Evolutionary conservation across 139 green algal genomes (phyloP), one percentile per base, ranked within the genome.

Genomic region (Chlorella sp.): DNA sequence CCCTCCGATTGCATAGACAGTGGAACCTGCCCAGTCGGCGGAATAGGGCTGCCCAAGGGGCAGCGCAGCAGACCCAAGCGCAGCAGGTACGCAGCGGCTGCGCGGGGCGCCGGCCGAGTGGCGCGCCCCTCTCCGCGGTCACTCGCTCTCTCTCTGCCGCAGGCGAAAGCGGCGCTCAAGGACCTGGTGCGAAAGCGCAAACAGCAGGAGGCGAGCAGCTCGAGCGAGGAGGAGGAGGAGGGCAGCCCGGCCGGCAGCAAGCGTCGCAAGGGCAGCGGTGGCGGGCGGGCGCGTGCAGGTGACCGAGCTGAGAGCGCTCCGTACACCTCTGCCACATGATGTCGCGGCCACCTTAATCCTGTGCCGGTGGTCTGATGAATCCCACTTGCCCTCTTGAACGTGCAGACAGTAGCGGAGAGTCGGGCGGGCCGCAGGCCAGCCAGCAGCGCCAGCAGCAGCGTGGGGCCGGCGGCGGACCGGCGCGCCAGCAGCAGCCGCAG

Each of bases 331-430:
- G 15, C 5, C 12, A 61, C 23, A 33, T 27, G 9, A 8, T n/a
- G 12, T 7, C 51, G 38, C 58, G 19, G 58, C 23, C 29, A 41
- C 58, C 58, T 43, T 64, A 9, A 35, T 60, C 19, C 53, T 29
- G 11, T n/a, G n/a, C n/a, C n/a, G 11, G 9, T 60, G 14, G 19
- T 23, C 29, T 7, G 29, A 61, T 35, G 19, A n/a, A 61, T 61
- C 14, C 53, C 53, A 14, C 25, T 41, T 35, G 5, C 45, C 45
- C 9, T 19, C 17, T 48, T 15, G n/a, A n/a, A n/a, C n/a, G n/a
- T n/a, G 66, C 66, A 73, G 66, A 73, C 66, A 73, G 60, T n/a
- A n/a, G n/a, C n/a, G n/a, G n/a, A 4, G 66, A 73, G 31, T 73
- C 66, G 21, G 66, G 66, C n/a, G n/a, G n/a, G n/a, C n/a, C n/a